Evolutionary conservation across 1,284 basidiomycete species (phyloP).

Genomic region (Heterobasidion annosum): DNA sequence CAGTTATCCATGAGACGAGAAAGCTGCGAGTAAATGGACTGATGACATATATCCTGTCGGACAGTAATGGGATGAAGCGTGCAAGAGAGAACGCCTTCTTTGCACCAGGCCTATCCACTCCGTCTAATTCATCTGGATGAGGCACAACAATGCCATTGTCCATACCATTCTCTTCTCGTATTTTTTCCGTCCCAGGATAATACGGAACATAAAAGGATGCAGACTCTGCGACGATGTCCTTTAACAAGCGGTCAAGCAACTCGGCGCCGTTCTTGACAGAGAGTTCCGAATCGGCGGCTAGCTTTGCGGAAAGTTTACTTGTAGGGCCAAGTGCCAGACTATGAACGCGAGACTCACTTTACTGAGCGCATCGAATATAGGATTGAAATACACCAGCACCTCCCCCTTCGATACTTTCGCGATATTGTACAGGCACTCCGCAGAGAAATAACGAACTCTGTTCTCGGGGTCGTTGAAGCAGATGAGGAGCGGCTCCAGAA

Average conservation of each 20-base stretch:
- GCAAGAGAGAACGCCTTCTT: constrained; percentile 87
- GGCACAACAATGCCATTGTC: constrained; percentile 49
- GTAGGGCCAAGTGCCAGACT: constrained; percentile 1
- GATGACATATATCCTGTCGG: constrained; percentile 91
- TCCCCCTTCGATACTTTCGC: constrained; percentile 98
- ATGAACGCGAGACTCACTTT: constrained; percentile 51
- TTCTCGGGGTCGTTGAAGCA: constrained; percentile 96
- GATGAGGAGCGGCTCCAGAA: constrained; percentile 83
- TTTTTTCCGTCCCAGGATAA: constrained; percentile 72
- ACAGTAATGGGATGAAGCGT: constrained; percentile 89
- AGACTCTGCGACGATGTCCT: constrained; percentile 96
- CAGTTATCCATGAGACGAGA: constrained; percentile 93
- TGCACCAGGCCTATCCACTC: constrained; percentile 33
- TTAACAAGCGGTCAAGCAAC: constrained; percentile 92
- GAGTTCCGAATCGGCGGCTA: constrained; percentile 92
- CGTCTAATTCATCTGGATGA: constrained; percentile 44
- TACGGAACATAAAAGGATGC: constrained; percentile 93
- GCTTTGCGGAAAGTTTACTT: constrained; percentile 35
- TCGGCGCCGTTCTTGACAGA: constrained; percentile 99
- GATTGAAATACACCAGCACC: constrained; percentile 95
- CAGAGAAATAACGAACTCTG: constrained; percentile 94
- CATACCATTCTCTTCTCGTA: constrained; percentile 34
- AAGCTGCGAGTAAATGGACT: constrained; percentile 96
- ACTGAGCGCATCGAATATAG: constrained; percentile 94
- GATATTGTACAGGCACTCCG: constrained; percentile 98